phyloP scores from a whole-genome alignment of 2,329 filamentous ascomycete genomes.

The Whalleya microplaca region DNA sequence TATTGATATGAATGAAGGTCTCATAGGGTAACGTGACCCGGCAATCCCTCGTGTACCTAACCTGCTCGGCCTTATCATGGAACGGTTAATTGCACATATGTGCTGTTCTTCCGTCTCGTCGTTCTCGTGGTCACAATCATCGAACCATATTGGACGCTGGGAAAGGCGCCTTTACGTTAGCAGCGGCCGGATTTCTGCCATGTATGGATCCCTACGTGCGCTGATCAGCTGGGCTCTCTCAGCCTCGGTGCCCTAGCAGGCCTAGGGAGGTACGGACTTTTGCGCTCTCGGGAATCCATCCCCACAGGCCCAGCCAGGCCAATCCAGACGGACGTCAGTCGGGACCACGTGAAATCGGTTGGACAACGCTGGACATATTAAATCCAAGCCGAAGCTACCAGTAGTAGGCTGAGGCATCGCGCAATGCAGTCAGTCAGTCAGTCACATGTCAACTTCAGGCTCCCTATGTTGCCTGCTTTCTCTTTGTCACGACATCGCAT shows the following conservation, averaged over 20 bases:
- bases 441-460: neutral
- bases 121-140: slow-evolving; percentile 20
- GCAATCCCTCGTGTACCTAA: slow-evolving; percentile 20
- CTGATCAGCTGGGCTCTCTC: slow-evolving; percentile 33
- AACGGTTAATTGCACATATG: slow-evolving; percentile 19
- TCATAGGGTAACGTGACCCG: slow-evolving; percentile 16
- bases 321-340: neutral
- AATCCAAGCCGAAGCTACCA: neutral
- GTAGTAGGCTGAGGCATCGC: neutral
- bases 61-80: neutral
- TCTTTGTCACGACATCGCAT: neutral
- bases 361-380: neutral
- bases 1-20: slow-evolving; percentile 1
- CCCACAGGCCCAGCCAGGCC: slow-evolving; percentile 18
- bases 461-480: neutral
- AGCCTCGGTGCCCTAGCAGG: slow-evolving; percentile 27
- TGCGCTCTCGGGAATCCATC: neutral
- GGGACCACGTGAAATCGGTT: neutral
- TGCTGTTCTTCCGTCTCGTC: slow-evolving; percentile 13
- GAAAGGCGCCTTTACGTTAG: slow-evolving; percentile 22
- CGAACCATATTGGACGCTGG: slow-evolving; percentile 4
- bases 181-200: slow-evolving; percentile 17
- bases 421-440: too few species aligned
- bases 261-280: neutral
- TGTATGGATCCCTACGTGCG: slow-evolving; percentile 21